Percentiles rank a stretch among this genome's conserved stretches.
Evolutionary conservation across 2,329 filamentous ascomycete genomes (phyloP).

Genomic region (Dothideomycetidae sp.): DNA sequence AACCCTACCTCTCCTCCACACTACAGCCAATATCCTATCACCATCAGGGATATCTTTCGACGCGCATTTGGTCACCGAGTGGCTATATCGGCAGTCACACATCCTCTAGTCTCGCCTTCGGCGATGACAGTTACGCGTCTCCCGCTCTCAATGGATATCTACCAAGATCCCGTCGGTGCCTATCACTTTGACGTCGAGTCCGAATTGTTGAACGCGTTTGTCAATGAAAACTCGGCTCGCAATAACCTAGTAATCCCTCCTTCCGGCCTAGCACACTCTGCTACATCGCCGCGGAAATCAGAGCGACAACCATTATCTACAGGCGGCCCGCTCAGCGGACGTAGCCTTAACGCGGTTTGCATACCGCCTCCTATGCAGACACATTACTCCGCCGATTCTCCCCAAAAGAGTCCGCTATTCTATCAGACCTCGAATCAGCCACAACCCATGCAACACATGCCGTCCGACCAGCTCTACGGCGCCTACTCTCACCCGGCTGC

Average conservation of each 20-base stretch:
- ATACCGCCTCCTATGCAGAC: slow-evolving; percentile 50
- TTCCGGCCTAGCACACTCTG: slow-evolving; percentile 37
- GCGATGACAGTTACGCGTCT: slow-evolving; percentile 43
- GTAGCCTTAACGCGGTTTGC: slow-evolving; percentile 50
- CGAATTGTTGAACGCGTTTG: slow-evolving; percentile 35
- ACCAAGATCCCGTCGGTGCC: slow-evolving; percentile 38
- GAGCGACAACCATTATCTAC: slow-evolving; percentile 41
- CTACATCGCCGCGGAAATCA: slow-evolving; percentile 57
- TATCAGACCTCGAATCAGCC: slow-evolving; percentile 13
- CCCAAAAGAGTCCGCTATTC: slow-evolving; percentile 44
- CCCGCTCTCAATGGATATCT: slow-evolving; percentile 41
- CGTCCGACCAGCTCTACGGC: slow-evolving; percentile 40
- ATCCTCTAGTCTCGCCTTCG: slow-evolving; percentile 7
- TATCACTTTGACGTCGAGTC: slow-evolving; percentile 33
- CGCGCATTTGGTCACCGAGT: slow-evolving; percentile 5
- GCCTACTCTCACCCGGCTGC: slow-evolving; percentile 33
- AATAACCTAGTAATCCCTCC: slow-evolving; percentile 56
- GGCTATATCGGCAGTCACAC: slow-evolving; percentile 7
- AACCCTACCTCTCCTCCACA: slow-evolving; percentile 2
- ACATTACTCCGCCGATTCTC: slow-evolving; percentile 48
- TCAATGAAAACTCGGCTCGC: slow-evolving; percentile 35
- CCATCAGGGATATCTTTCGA: neutral
- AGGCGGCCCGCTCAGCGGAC: slow-evolving; percentile 45
- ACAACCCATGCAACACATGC: slow-evolving; percentile 33
- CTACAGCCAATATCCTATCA: slow-evolving; percentile 1